Base-by-base conservation (phyloP, 2,329 filamentous ascomycete species). In the Balansia obtecta region DNA sequence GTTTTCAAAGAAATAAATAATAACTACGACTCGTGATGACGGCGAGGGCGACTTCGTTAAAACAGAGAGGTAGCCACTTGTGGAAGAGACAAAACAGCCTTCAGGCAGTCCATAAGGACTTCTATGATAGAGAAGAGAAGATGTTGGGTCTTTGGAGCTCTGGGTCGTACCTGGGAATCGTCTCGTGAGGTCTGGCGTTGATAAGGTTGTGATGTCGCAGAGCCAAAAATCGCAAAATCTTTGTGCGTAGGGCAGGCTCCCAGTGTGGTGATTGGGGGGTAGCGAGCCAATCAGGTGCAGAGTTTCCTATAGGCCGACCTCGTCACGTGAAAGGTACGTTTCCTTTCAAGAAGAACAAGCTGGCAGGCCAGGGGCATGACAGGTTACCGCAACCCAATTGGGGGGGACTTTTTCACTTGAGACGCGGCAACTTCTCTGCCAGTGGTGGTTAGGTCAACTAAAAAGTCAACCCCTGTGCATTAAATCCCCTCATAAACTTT, bases 181-280 rank as follows among this genome's bases (percentile, higher is more conserved):
- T 65, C 64, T 66, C 62, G 64, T 65, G 60, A 61, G 58, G 60
- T 65, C 59, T 65, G 65, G 61, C 65, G 63, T 64, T 65, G 62
- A 62, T 58, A 60, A 63, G 60, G 60, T 65, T 62, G 61, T 66
- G 61, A 61, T 61, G 62, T 64, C 61, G 57, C 58, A 60, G 59
- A 62, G 57, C 58, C 57, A 62, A 66, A 27, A 65, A 65, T 65
- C 64, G 61, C 63, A 67, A 68, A 68, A 60, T 67, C 64, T 67
- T 65, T 68, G 66, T 68, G 66, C 65, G 66, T 67, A 68, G 65
- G 63, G 64, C 65, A 66, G 63, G 63, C 63, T 63, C 60, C 59
- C 65, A 65, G 60, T 61, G 61, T 58, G 54, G 45, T 56, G 42
- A 55, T 58, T 60, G 61, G 56, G 55, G 55, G 57, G 55, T 63